phyloP scores from a whole-genome alignment of 2,329 filamentous ascomycete genomes.

The Ceratocystis papillata region DNA sequence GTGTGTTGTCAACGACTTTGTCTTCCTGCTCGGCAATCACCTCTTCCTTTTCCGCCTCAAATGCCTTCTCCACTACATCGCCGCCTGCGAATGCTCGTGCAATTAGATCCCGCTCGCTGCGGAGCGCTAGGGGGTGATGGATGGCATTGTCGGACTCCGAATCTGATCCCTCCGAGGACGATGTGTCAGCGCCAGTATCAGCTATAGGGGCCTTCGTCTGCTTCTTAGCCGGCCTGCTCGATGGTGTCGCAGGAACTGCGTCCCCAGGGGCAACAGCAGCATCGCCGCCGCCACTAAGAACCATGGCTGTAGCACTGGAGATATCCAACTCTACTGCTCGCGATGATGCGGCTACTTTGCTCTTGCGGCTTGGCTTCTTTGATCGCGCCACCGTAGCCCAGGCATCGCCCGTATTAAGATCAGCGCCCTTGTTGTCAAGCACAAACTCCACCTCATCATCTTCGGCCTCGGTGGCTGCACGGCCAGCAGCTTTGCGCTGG shows the following conservation, averaged over 20 bases:
- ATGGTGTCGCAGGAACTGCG: neutral
- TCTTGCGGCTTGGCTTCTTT: conserved; percentile 30
- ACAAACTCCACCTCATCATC: conserved; percentile 27
- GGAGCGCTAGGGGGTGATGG: conserved; percentile 43
- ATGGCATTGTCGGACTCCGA: conserved; percentile 29
- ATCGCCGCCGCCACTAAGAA: conserved; percentile 13
- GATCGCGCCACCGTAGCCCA: conserved; percentile 26
- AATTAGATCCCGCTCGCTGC: conserved; percentile 54
- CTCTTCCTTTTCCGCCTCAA: conserved; percentile 67
- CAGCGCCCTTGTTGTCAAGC: conserved; percentile 24
- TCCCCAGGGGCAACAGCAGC: neutral
- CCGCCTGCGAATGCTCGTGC: conserved; percentile 80
- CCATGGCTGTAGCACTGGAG: conserved; percentile 18
- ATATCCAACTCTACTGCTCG: conserved; percentile 21
- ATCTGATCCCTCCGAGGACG: conserved; percentile 14
- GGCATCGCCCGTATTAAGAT: conserved; percentile 17
- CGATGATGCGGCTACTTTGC: conserved; percentile 23
- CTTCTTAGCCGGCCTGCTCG: conserved; percentile 1
- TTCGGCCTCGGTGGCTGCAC: conserved; percentile 21
- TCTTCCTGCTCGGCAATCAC: conserved; percentile 67
- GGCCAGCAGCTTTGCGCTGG: conserved; percentile 27
- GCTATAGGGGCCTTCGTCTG: neutral
- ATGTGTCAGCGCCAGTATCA: conserved; percentile 16
- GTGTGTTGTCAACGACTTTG: conserved; percentile 68
- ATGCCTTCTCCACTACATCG: conserved; percentile 70